These are phyloP conservation scores for Phytophthora macrochlamydospora DNA, from an alignment of 352 stramenopile species.

Conservation along the genomic window DNA sequence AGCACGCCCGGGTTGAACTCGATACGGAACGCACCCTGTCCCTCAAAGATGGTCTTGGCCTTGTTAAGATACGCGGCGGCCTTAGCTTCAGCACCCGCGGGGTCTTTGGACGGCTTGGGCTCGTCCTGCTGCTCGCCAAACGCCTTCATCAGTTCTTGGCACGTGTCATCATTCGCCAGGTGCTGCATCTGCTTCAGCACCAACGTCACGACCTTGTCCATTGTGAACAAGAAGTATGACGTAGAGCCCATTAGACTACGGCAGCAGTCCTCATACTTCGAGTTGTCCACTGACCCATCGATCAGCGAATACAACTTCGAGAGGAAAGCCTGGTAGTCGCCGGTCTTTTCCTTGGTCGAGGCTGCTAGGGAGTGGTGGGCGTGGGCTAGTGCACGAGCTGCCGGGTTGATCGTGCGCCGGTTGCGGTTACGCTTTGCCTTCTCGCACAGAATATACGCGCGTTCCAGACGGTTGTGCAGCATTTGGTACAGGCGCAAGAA, in stretches of 20 bases:
- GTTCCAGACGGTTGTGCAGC: constrained; percentile 84
- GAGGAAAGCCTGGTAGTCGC: constrained; percentile 88
- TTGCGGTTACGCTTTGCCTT: constrained; percentile 87
- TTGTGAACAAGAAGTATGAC: constrained; percentile 92
- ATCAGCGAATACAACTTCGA: constrained; percentile 89
- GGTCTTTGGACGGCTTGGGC: constrained; percentile 31
- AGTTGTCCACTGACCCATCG: constrained; percentile 86
- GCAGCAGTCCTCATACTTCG: constrained; percentile 91
- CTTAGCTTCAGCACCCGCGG: constrained; percentile 37
- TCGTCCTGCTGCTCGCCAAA: constrained; percentile 62
- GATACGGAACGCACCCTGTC: constrained; percentile 84
- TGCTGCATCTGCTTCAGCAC: constrained; percentile 92
- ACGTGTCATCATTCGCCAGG: constrained; percentile 80
- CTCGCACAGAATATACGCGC: constrained; percentile 83
- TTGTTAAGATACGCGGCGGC: constrained; percentile 65
- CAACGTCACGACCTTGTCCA: constrained; percentile 89
- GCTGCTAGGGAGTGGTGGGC: constrained; percentile 60
- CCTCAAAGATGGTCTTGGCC: constrained; percentile 83
- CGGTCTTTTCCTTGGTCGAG: constrained; percentile 70
- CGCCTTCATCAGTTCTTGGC: constrained; percentile 77
- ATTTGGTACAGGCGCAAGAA: constrained; percentile 91
- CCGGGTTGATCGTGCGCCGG: constrained; percentile 87
- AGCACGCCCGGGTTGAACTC: constrained; percentile 84
- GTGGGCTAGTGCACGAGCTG: constrained; percentile 77
- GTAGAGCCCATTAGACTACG: constrained; percentile 89